A percentile compares a stretch with the other conserved stretches of the same genome.
Evolutionary conservation across 176 grass and related monocot genomes (phyloP).

Genomic region (Metroxylon sagu): DNA sequence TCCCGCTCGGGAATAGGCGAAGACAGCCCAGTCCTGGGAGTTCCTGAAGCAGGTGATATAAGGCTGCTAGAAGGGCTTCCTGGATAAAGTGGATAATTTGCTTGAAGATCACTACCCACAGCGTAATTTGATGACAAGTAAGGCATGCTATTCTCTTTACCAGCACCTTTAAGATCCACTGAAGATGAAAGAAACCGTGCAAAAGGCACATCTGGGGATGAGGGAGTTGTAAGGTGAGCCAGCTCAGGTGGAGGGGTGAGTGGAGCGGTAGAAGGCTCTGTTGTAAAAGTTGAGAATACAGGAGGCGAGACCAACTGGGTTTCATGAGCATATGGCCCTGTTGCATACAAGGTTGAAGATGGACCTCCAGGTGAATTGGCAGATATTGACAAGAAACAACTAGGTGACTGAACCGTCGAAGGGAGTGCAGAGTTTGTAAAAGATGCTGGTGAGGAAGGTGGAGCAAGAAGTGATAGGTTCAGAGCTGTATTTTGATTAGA

Average conservation of each 20-base stretch:
- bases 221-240: slow-evolving; percentile 18
- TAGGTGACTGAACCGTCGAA: slow-evolving; percentile 16
- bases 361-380: slow-evolving; percentile 16
- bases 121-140: slow-evolving; percentile 13
- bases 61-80: slow-evolving; percentile 20
- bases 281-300: slow-evolving; percentile 22
- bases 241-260: slow-evolving; percentile 21
- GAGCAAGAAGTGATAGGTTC: slow-evolving; percentile 15
- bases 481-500: slow-evolving; percentile 12
- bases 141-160: slow-evolving; percentile 11
- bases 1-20: slow-evolving; percentile 12
- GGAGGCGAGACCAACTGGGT: slow-evolving; percentile 21
- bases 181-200: slow-evolving; percentile 17
- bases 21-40: slow-evolving; percentile 9
- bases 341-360: slow-evolving; percentile 19
- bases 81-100: slow-evolving; percentile 16
- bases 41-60: slow-evolving; percentile 20
- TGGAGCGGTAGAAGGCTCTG: slow-evolving; percentile 17
- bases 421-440: slow-evolving; percentile 17
- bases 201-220: slow-evolving; percentile 22
- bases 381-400: slow-evolving; percentile 19
- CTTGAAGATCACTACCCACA: slow-evolving; percentile 9
- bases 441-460: slow-evolving; percentile 15
- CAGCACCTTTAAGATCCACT: slow-evolving; percentile 11
- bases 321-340: slow-evolving; percentile 19